A percentile compares a stretch with the other conserved stretches of the same genome.
Conservation (phyloP, 352 stramenopile genomes). For the Phytopythium aichiense region DNA sequence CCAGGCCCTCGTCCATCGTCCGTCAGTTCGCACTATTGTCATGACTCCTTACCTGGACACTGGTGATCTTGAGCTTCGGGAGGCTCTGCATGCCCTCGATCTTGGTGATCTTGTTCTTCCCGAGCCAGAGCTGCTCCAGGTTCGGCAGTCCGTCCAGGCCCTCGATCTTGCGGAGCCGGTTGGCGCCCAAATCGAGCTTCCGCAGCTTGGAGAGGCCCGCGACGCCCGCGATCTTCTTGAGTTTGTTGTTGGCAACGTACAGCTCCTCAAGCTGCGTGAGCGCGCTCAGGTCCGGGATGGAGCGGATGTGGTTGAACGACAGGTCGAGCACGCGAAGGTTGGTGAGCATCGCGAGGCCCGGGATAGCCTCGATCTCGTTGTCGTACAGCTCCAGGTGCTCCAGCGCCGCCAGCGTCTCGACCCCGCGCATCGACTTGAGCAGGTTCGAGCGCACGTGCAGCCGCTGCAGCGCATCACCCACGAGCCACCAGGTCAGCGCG, state of each 20-base stretch:
- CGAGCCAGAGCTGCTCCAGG: conserved; percentile 96
- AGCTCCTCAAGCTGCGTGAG: conserved; percentile 88
- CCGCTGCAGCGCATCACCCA: conserved; percentile 12
- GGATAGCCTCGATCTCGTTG: conserved; percentile 93
- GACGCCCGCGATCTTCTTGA: conserved; percentile 94
- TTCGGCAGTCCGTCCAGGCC: conserved; percentile 86
- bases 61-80: conserved; percentile 86
- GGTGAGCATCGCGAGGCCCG: conserved; percentile 48
- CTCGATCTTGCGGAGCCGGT: conserved; percentile 92
- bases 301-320: conserved; percentile 96
- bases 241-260: conserved; percentile 98
- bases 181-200: conserved; percentile 97
- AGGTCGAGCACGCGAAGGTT: conserved; percentile 91
- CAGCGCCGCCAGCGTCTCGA: conserved; percentile 62
- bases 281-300: conserved; percentile 77
- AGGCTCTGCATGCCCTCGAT: conserved; percentile 88
- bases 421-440: conserved; percentile 72
- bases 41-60: conserved; percentile 41
- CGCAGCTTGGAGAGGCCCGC: conserved; percentile 75
- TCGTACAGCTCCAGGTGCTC: conserved; percentile 97
- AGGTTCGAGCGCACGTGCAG: conserved; percentile 83
- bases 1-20: neutral
- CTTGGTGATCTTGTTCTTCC: conserved; percentile 97
- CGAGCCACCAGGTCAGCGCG: neutral
- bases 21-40: conserved; percentile 7